Evolutionary conservation across 768 basidiomycete genomes (phyloP).

Genomic region (Lanmaoa rubissima): DNA sequence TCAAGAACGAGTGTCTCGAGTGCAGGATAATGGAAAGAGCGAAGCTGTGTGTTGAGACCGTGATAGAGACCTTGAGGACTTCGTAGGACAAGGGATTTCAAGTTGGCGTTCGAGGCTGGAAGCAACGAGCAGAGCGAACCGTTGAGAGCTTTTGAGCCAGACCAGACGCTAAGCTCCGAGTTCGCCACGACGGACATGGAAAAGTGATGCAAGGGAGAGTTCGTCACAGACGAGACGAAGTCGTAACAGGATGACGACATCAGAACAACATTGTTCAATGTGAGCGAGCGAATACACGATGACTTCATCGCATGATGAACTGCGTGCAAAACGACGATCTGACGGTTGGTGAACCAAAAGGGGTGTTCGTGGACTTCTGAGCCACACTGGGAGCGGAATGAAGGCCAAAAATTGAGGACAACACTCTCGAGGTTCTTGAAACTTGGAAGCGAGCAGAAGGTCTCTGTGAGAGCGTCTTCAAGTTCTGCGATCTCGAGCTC

Average conservation of each 20-base stretch:
- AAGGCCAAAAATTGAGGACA: conserved; percentile 32
- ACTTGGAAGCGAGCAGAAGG: conserved; percentile 19
- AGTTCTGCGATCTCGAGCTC: conserved; percentile 33
- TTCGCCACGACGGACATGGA: conserved; percentile 32
- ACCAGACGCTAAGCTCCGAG: conserved; percentile 31
- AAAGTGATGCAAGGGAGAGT: conserved; percentile 31
- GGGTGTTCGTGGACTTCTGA: conserved; percentile 27
- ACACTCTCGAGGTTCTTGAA: conserved; percentile 23
- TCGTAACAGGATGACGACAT: conserved; percentile 28
- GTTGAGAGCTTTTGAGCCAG: conserved; percentile 31
- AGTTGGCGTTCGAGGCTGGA: conserved; percentile 16
- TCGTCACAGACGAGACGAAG: conserved; percentile 24
- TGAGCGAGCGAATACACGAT: conserved; percentile 20
- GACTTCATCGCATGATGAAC: conserved; percentile 25
- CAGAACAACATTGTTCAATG: conserved; percentile 26
- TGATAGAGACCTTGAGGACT: conserved; percentile 32
- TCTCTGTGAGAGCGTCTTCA: conserved; percentile 28
- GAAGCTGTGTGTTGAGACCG: conserved; percentile 24
- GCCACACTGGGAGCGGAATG: conserved; percentile 25
- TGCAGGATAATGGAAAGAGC: conserved; percentile 21
- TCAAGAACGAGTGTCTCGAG: conserved; percentile 30
- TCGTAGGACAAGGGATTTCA: conserved; percentile 25
- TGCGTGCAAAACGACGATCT: conserved; percentile 24
- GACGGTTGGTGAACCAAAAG: conserved; percentile 33
- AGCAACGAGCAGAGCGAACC: conserved; percentile 26